Base-by-base conservation (phyloP, 2,329 filamentous ascomycete genomes). In the Fusarium buharicum region DNA sequence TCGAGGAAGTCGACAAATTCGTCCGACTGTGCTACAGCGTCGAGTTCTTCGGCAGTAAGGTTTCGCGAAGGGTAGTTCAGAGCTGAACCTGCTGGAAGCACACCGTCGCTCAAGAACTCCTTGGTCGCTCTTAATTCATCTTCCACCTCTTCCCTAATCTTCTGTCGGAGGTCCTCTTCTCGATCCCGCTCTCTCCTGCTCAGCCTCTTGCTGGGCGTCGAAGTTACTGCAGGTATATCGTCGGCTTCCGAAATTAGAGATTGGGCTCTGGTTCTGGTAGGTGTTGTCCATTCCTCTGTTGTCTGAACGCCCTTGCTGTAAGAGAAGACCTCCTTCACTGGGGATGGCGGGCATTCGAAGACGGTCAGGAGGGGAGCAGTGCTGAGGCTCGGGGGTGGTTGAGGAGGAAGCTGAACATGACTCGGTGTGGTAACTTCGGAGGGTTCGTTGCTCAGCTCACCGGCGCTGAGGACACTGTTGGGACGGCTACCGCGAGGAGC, bases 231-330 rank as follows among this genome's bases (percentile, higher is more conserved):
- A 9, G 82, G 77, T 10, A 78, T 73, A 34, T 86, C 85, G 18
- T 90, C 89, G 27, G 83, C 81, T 27, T 93, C 89, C 14, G 87
- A 88, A 16, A 72, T 55, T 12, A 73, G 66, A 14, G 76, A 78
- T 24, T 76, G 73, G 13, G 75, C 72, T 59, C 76, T 72, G 1
- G 83, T 78, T 28, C 82, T 80, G 30, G 82, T 79, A 24, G 84
- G 79, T 53, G 82, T 80, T 16, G 82, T 81, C 86, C 91, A 91
- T 62, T 89, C 87, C 70, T 92, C 90, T 18, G 90, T 87, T 14
- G 95, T 97, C 77, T 99, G 96, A 18, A 98, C 93, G 52, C 89
- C 93, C 79, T 97, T 98, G 82, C 91, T 98, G 82, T 99, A 99
- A 49, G 93, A 96, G 72, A 96, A 93, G 57, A 96, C 83, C 76